phyloP scores from a whole-genome alignment of 2,329 filamentous ascomycete genomes.

The Claviceps digitariae region DNA sequence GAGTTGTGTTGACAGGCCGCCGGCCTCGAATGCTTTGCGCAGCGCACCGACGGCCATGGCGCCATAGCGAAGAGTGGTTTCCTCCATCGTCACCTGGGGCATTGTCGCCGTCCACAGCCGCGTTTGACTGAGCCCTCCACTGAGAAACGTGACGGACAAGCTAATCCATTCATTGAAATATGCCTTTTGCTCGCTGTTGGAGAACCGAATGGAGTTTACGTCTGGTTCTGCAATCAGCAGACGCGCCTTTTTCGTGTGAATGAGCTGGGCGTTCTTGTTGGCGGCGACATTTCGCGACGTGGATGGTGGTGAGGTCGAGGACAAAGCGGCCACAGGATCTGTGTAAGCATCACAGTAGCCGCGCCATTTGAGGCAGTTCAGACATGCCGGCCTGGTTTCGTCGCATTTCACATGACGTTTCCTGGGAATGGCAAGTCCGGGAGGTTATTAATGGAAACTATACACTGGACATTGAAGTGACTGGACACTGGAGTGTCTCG shows the following conservation, averaged over 20 bases:
- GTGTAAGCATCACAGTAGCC: conserved; percentile 25
- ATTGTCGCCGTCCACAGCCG: conserved; percentile 26
- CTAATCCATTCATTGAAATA: conserved; percentile 26
- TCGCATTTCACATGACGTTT: conserved; percentile 31
- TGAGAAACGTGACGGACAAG: conserved; percentile 22
- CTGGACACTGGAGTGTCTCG: no score
- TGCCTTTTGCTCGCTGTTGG: conserved; percentile 18
- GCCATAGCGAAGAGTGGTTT: conserved; percentile 23
- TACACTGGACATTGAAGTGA: not conserved
- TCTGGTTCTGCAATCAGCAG: conserved; percentile 19
- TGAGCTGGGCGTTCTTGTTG: conserved; percentile 14
- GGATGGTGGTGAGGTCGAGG: conserved; percentile 1
- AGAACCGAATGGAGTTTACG: conserved; percentile 22
- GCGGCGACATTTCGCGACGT: not conserved
- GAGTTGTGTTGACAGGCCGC: conserved; percentile 10
- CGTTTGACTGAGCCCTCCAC: conserved; percentile 20
- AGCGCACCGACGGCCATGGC: conserved; percentile 28
- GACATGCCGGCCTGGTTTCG: conserved; percentile 26
- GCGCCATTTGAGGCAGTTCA: conserved; percentile 27
- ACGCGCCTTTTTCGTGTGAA: conserved; percentile 18
- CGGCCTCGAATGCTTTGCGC: conserved; percentile 19
- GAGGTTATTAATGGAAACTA: not conserved
- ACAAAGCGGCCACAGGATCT: conserved; percentile 7
- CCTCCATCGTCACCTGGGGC: conserved; percentile 25
- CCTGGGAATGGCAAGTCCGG: conserved; percentile 9